Evolutionary conservation across 768 basidiomycete genomes (phyloP), one percentile per base, ranked within the genome.

Genomic region (Candolleomyces aberdarensis): DNA sequence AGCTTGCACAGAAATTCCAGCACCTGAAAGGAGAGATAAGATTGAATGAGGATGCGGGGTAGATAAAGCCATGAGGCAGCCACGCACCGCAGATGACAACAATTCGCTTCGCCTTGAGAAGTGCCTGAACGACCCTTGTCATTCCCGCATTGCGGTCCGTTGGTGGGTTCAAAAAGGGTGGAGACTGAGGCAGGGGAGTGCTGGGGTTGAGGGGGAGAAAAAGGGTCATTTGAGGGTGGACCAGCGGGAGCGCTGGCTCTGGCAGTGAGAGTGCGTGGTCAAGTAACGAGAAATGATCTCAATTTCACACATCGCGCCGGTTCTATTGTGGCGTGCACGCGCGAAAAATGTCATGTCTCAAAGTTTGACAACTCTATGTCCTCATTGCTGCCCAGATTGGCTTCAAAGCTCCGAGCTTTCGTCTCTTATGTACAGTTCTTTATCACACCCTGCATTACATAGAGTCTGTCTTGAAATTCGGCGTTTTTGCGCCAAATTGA

Each of bases 31-130:
- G 53, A 32, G 59, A 57, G 39, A 58, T 44, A 48, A 60, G 46
- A 58, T 58, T 14, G 54, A 48, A 60, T 19, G 62, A 36, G 59
- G 52, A 19, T 50, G 36, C 36, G 36, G 56, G 50, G 22, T 13
- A 39, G 52, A 39, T 40, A 15, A 56, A 65, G 48, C 53, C 60
- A 61, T 41, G 60, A 56, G 60, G 63, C 43, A 50, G 48, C 39
- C 63, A 83, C 88, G 68, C 60, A 92, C 92, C 93, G 71, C 88
- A 92, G 58, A 95, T 84, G 65, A 94, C 87, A n/a, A 93, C 91
- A 68, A 95, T 82, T 56, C 90, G 83, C 72, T 83, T 88, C 8
- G 93, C 90, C 74, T 90, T 91, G 67, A 90, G 70, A 63, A 94
- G 86, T 32, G 90, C 78, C 67, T 83, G 86, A 60, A 89, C 74